Conservation (phyloP, 2,329 filamentous ascomycete species). For the Pseudocercospora fijiensis region DNA sequence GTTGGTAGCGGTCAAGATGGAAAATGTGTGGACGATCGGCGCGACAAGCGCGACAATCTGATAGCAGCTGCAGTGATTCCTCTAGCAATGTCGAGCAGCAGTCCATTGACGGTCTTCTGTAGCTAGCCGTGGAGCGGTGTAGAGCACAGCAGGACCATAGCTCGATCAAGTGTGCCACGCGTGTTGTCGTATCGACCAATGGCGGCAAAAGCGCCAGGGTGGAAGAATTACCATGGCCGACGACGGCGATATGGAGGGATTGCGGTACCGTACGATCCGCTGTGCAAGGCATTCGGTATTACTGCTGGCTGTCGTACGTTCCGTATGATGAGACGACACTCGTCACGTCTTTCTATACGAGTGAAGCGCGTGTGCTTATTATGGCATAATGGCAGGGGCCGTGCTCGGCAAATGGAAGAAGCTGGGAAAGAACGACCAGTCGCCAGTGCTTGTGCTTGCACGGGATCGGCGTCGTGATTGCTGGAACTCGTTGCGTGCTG, state of each 20-base stretch:
- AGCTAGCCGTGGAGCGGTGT: slow-evolving; percentile 7
- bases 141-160: slow-evolving; percentile 7
- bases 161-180: not conserved
- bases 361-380: not conserved
- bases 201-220: not conserved
- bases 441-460: not conserved
- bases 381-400: too few species aligned
- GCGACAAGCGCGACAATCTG: slow-evolving; percentile 12
- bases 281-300: not conserved
- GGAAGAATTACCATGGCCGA: not conserved
- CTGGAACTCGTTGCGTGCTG: not conserved
- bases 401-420: not conserved
- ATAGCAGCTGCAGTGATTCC: slow-evolving; percentile 11
- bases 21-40: not conserved
- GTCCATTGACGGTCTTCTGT: slow-evolving; percentile 11
- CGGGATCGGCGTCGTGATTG: not conserved
- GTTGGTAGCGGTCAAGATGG: not conserved
- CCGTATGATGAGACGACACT: not conserved
- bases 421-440: not conserved
- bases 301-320: not conserved
- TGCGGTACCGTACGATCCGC: not conserved
- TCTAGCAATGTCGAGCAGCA: slow-evolving; percentile 10
- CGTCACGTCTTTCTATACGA: not conserved
- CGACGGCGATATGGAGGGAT: not conserved
- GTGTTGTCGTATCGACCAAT: slow-evolving; percentile 10